These are phyloP conservation scores for Lactifluus subvellereus DNA, from an alignment of 768 basidiomycete species.

Conservation along the genomic window DNA sequence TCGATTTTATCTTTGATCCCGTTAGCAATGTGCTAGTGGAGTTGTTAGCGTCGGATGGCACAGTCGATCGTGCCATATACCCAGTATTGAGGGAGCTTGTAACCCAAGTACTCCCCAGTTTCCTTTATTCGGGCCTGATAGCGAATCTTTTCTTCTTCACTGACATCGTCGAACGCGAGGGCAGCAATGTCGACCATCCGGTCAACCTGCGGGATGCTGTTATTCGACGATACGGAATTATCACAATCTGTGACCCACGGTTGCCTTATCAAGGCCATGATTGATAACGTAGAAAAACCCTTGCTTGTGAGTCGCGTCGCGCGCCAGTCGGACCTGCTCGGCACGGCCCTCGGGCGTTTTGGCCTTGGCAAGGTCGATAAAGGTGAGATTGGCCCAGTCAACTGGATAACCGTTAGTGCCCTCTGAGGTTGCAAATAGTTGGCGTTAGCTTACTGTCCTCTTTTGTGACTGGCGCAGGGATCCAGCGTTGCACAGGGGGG, in stretches of 20 bases:
- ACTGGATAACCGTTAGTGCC: conserved; percentile 25
- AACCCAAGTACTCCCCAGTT: conserved; percentile 49
- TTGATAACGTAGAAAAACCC: conserved; percentile 47
- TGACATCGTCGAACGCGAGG: conserved; percentile 32
- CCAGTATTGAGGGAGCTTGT: conserved; percentile 51
- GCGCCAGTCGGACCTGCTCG: conserved; percentile 30
- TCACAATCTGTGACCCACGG: conserved; percentile 29
- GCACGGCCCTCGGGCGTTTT: conserved; percentile 32
- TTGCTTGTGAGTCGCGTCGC: conserved; percentile 32
- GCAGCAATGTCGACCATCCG: conserved; percentile 36
- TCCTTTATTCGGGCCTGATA: conserved; percentile 34
- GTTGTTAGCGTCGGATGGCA: not conserved
- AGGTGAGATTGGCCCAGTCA: conserved; percentile 34
- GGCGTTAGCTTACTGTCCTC: conserved; percentile 22
- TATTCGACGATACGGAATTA: not conserved
- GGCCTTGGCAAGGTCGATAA: conserved; percentile 33
- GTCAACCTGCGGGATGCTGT: conserved; percentile 21
- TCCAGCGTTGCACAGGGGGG: conserved; percentile 25
- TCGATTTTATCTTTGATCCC: conserved; percentile 62
- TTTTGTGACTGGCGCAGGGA: conserved; percentile 27
- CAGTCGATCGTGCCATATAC: conserved; percentile 29
- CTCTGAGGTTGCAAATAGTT: not conserved
- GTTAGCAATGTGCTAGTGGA: conserved; percentile 49
- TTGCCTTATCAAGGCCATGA: conserved; percentile 40
- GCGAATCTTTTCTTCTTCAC: conserved; percentile 32